phyloP scores from a whole-genome alignment of 108 stramenopile species.

The Discostella stelligeroides region DNA sequence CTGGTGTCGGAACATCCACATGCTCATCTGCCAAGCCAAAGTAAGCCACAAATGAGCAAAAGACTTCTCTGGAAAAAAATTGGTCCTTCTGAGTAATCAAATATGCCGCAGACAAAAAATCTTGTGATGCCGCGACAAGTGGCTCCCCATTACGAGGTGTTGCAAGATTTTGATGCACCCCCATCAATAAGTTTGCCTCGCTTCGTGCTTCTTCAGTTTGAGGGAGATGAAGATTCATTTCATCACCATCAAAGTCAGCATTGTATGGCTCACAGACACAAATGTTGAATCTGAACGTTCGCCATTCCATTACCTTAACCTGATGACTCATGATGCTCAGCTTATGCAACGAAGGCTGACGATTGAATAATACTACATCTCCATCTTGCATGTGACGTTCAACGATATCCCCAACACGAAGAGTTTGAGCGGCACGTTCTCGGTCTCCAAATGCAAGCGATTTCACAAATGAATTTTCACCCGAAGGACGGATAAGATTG shows the following conservation, averaged over 20 bases:
- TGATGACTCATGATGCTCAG: conserved; percentile 97
- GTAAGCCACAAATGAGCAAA: conserved; percentile 87
- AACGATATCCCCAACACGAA: conserved; percentile 94
- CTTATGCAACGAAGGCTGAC: conserved; percentile 98
- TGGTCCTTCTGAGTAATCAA: conserved; percentile 93
- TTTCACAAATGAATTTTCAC: conserved; percentile 75
- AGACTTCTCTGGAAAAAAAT: conserved; percentile 90
- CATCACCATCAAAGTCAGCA: conserved; percentile 99
- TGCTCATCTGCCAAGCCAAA: conserved; percentile 92
- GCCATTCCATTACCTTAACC: conserved; percentile 93
- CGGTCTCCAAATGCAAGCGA: conserved; percentile 93
- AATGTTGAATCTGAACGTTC: conserved; percentile 99
- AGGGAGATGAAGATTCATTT: conserved; percentile 99
- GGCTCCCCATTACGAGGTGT: conserved; percentile 99
- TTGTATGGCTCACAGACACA: conserved; percentile 99
- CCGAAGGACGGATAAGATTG: conserved; percentile 81
- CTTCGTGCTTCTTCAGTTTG: conserved; percentile 99
- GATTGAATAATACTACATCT: conserved; percentile 98
- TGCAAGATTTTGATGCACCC: conserved; percentile 92
- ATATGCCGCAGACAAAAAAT: conserved; percentile 96
- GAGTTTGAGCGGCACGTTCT: conserved; percentile 75
- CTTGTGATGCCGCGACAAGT: conserved; percentile 94
- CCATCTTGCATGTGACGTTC: conserved; percentile 99
- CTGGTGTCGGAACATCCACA: conserved; percentile 90
- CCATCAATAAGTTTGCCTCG: conserved; percentile 95